phyloP scores from a whole-genome alignment of 2,329 filamentous ascomycete genomes.

The Zelopaecilomyces penicillatus region DNA sequence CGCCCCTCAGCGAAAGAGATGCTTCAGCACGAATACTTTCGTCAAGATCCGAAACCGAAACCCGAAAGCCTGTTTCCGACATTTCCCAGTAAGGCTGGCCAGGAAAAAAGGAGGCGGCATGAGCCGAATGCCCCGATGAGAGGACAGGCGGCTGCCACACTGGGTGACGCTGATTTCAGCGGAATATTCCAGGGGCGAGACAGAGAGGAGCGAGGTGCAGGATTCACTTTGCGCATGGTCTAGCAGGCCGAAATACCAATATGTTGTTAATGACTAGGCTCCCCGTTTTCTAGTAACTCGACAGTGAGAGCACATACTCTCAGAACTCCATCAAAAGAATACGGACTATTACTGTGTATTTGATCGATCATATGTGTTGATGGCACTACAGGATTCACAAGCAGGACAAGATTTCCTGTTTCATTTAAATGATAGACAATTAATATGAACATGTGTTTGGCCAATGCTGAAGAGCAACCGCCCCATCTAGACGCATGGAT shows the following conservation, averaged over 20 bases:
- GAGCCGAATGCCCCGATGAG: slow-evolving; percentile 76
- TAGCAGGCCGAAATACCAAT: slow-evolving; percentile 10
- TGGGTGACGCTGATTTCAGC: slow-evolving; percentile 56
- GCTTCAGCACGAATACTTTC: slow-evolving; percentile 75
- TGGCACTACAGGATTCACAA: too few species aligned
- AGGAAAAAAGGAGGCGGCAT: slow-evolving; percentile 67
- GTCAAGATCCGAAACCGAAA: slow-evolving; percentile 83
- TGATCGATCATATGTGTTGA: too few species aligned
- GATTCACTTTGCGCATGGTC: slow-evolving; percentile 57
- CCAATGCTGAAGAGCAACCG: too few species aligned
- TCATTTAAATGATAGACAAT: too few species aligned
- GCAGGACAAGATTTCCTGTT: too few species aligned
- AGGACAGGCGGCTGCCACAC: slow-evolving; percentile 50
- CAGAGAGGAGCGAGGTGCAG: slow-evolving; percentile 56
- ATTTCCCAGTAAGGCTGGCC: slow-evolving; percentile 88
- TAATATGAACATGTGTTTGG: too few species aligned
- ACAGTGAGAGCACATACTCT: too few species aligned
- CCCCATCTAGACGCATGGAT: slow-evolving; percentile 8
- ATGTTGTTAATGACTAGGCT: too few species aligned
- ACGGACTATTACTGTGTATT: too few species aligned
- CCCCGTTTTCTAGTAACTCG: too few species aligned
- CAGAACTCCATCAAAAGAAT: too few species aligned
- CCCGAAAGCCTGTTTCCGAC: slow-evolving; percentile 90
- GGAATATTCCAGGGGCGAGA: slow-evolving; percentile 62
- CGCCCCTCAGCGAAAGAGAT: slow-evolving; percentile 67